Conservation (phyloP, 495 filamentous ascomycete species). For the Penicillium coprophilum region DNA sequence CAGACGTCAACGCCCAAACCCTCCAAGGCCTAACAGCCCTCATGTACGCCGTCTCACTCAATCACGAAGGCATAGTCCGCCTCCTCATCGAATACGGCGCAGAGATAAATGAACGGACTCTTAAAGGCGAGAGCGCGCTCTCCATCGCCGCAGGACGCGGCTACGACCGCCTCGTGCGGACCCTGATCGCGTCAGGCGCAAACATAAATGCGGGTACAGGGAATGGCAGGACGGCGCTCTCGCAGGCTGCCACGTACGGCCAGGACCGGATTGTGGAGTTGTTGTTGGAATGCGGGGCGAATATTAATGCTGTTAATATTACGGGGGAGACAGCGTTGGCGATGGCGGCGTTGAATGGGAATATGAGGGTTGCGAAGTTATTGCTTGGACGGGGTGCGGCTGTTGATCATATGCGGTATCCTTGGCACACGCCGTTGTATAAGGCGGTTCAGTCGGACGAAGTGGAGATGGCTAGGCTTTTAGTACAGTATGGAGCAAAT, state of each 20-base stretch:
- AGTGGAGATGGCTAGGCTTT: constrained; percentile 12
- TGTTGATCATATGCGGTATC: constrained; percentile 23
- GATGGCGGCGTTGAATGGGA: constrained; percentile 38
- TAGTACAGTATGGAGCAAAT: constrained; percentile 17
- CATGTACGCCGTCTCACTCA: constrained; percentile 31
- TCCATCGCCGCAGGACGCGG: constrained; percentile 34
- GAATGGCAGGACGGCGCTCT: constrained; percentile 14
- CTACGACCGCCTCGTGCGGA: constrained; percentile 33
- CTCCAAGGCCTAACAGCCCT: constrained; percentile 35
- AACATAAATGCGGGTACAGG: constrained; percentile 10
- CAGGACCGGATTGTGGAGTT: constrained; percentile 35
- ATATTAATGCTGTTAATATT: constrained; percentile 40
- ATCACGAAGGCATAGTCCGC: constrained; percentile 22
- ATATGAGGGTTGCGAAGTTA: constrained; percentile 37
- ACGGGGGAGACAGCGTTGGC: constrained; percentile 42
- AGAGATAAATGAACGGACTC: constrained; percentile 12
- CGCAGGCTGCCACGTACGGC: constrained; percentile 36
- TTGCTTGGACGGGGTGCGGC: constrained; percentile 38
- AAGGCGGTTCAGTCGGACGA: constrained; percentile 17
- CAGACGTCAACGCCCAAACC: constrained; percentile 38
- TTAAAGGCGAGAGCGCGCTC: constrained; percentile 32
- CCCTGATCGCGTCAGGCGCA: constrained; percentile 31
- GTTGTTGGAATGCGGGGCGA: constrained; percentile 40
- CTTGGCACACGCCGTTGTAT: constrained; percentile 17
- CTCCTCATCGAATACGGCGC: constrained; percentile 33